Evolutionary conservation across 1,284 basidiomycete genomes (phyloP), one percentile per base, ranked within the genome.

Genomic region (Pascua sp.): DNA sequence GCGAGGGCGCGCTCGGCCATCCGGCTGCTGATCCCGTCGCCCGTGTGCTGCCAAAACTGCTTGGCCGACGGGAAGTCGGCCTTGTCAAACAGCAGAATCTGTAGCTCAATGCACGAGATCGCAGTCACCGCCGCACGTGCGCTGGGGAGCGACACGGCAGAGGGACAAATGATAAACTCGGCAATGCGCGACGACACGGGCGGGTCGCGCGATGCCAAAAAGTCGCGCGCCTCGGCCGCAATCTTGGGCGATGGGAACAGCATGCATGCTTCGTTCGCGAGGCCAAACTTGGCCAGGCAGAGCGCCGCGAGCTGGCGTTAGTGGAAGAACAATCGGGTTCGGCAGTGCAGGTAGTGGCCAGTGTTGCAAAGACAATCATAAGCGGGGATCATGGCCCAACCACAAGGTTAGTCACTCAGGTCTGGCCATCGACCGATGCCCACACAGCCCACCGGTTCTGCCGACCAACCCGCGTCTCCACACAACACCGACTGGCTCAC

Each of bases 41-140:
- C 95, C 0, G 89, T 87, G 71, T 98, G 94, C 69, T 98, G 94
- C 93, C 95, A 97, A 75, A 94, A 97, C 71, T 91, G 84, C 76
- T 91, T 97, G 12, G 90, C 92, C 5, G 88, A 71, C 1, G 83
- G 71, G 65, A 85, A 88, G 4, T 82, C 73, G n/a, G 84, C 80
- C 12, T 80, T 78, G 5, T 86, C 85, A 75, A 94, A 91, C 17
- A 98, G 80, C 11, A 88, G 86, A 64, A 95, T 89, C 73, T 93
- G 86, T 0, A 94, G 80, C 61, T 87, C 84, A 45, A 84, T 73
- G 41, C 80, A 67, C 48, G 75, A 71, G 41, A 77, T 67, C 11
- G 66, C 70, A 3, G 62, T 63, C 11, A 59, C 56, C 36, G 61
- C 57, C 13, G 50, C 51, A 37, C 50, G 49, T 12, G 56, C 59